Conservation (phyloP, 2,329 filamentous ascomycete species). For the Westerdykella aurantiaca region DNA sequence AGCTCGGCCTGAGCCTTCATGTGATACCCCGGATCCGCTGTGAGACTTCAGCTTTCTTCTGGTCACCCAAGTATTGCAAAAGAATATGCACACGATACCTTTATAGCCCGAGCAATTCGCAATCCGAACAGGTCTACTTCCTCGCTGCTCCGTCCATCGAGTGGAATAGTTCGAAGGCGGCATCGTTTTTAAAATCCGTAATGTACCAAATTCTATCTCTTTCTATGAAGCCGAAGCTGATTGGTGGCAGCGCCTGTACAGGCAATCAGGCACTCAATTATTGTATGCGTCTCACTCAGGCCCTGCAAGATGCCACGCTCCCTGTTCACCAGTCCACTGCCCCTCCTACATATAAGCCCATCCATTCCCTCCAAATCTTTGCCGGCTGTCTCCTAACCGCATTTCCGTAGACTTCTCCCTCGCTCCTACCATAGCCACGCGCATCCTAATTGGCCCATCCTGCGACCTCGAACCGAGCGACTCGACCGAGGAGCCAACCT, state of each 20-base stretch:
- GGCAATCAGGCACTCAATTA: no score
- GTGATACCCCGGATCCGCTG: constrained; percentile 36
- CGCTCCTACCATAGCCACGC: neutral
- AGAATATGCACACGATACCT: constrained; percentile 8
- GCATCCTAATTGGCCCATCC: constrained; percentile 12
- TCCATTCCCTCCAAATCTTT: no score
- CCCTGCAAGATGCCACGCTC: no score
- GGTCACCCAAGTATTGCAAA: constrained; percentile 3
- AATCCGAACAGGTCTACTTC: constrained; percentile 30
- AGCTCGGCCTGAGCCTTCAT: constrained; percentile 32
- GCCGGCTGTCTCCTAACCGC: no score
- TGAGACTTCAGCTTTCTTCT: neutral
- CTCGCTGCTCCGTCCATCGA: constrained; percentile 25
- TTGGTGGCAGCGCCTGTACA: no score
- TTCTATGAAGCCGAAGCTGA: no score
- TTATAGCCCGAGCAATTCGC: constrained; percentile 38
- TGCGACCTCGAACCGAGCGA: constrained; percentile 13
- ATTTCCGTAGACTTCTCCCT: no score
- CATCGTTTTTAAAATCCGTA: constrained; percentile 7
- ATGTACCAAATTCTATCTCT: neutral
- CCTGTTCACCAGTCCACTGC: no score
- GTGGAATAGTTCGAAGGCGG: constrained; percentile 12
- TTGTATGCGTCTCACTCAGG: no score
- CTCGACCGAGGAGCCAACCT: constrained; percentile 16
- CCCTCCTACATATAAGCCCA: no score